Evolutionary conservation across 306 rosid genomes (phyloP).

Genomic region (Rosa rugosa): DNA sequence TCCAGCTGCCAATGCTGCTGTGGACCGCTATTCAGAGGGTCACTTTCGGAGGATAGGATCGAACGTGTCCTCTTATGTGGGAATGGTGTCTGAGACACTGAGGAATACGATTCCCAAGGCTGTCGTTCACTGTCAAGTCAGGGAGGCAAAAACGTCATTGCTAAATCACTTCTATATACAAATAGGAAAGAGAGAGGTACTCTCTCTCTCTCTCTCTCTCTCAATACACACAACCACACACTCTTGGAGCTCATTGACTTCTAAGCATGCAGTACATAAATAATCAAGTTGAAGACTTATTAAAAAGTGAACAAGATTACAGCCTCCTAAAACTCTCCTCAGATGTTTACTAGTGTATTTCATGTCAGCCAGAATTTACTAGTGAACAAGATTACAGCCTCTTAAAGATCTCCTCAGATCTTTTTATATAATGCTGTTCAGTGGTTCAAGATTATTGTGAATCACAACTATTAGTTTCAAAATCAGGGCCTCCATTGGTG

Average conservation of each 20-base stretch:
- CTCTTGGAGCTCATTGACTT: not conserved
- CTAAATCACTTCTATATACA: conserved; percentile 74
- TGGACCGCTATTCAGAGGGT: conserved; percentile 80
- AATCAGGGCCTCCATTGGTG: not conserved
- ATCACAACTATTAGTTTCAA: not conserved
- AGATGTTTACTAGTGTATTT: not conserved
- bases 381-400: not conserved
- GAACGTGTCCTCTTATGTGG: conserved; percentile 80
- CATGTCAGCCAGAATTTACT: not conserved
- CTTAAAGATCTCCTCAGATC: no score
- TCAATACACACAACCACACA: not conserved
- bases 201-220: conserved; percentile 15
- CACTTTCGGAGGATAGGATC: conserved; percentile 86
- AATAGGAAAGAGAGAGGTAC: conserved; percentile 90
- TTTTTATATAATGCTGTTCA: not conserved
- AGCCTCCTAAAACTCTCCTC: not conserved
- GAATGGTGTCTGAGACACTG: conserved; percentile 87
- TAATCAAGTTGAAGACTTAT: not conserved
- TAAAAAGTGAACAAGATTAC: not conserved
- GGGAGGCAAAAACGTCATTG: conserved; percentile 78
- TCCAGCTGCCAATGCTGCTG: conserved; percentile 26
- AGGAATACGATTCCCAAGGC: conserved; percentile 89
- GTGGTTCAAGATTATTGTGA: not conserved
- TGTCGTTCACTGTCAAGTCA: conserved; percentile 92
- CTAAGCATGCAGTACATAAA: not conserved